These are phyloP conservation scores for Sporothrix phasma DNA, from an alignment of 2,329 filamentous ascomycete species.

Conservation along the genomic window DNA sequence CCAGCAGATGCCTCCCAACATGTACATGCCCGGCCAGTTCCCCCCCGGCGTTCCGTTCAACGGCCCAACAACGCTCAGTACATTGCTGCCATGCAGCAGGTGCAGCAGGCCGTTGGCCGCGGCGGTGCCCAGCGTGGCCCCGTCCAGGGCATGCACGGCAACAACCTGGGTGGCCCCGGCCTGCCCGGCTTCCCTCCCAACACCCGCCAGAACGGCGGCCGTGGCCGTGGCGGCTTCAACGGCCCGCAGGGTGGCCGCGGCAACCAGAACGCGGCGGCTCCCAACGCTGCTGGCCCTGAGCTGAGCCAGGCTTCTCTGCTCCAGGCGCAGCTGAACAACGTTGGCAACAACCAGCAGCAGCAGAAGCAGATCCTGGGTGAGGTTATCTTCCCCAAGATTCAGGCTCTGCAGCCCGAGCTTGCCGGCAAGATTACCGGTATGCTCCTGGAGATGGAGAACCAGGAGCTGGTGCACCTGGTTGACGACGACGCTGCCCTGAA, in stretches of 20 bases:
- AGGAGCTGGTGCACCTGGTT: conserved; percentile 87
- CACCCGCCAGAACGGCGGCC: conserved; percentile 37
- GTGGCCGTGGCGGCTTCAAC: conserved; percentile 34
- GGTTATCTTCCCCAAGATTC: conserved; percentile 97
- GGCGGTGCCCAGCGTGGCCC: conserved; percentile 58
- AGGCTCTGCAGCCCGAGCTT: conserved; percentile 84
- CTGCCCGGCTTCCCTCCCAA: conserved; percentile 50
- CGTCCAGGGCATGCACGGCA: conserved; percentile 48
- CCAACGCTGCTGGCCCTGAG: conserved; percentile 26
- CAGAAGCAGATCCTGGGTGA: conserved; percentile 99
- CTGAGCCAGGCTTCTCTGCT: conserved; percentile 36
- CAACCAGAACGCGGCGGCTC: conserved; percentile 24
- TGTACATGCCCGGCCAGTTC: conserved; percentile 77
- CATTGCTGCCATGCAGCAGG: conserved; percentile 75
- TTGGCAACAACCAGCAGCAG: conserved; percentile 49
- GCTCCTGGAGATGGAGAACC: conserved; percentile 98
- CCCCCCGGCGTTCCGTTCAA: conserved; percentile 63
- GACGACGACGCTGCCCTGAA: conserved; percentile 83
- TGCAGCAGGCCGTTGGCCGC: conserved; percentile 51
- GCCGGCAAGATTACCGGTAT: conserved; percentile 99
- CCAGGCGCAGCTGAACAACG: conserved; percentile 47
- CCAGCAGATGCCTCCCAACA: conserved; percentile 81
- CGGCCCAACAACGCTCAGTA: conserved; percentile 65
- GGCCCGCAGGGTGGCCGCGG: conserved; percentile 41
- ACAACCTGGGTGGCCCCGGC: conserved; percentile 49